Conservation (phyloP, 805 yeast genomes). For the Suhomyces pyralidae region DNA sequence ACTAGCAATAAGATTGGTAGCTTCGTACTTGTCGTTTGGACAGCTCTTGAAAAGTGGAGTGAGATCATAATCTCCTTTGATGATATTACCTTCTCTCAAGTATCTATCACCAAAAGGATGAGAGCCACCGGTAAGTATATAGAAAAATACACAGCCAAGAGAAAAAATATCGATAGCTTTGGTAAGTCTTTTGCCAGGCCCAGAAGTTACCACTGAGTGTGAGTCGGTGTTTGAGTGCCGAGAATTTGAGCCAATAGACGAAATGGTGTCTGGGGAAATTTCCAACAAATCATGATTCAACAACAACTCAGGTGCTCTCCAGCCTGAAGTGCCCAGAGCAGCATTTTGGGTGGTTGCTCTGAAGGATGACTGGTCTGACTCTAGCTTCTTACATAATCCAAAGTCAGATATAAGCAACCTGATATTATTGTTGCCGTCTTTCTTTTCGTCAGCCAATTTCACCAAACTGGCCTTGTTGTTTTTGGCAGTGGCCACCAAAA, state of each 20-base stretch:
- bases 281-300: slow-evolving; percentile 37
- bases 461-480: slow-evolving; percentile 20
- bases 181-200: slow-evolving; percentile 57
- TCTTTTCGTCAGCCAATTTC: background rate
- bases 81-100: slow-evolving; percentile 83
- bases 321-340: slow-evolving; percentile 91
- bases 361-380: slow-evolving; percentile 88
- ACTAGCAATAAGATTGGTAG: slow-evolving; percentile 62
- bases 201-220: slow-evolving; percentile 3
- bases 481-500: slow-evolving; percentile 73
- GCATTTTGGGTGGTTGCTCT: slow-evolving; percentile 89
- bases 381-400: slow-evolving; percentile 90
- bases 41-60: slow-evolving; percentile 42
- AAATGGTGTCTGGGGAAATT: slow-evolving; percentile 37
- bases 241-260: slow-evolving; percentile 22
- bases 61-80: slow-evolving; percentile 58
- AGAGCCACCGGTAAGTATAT: slow-evolving; percentile 72
- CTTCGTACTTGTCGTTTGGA: slow-evolving; percentile 53
- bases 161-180: slow-evolving; percentile 92
- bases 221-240: slow-evolving; percentile 11
- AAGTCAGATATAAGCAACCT: slow-evolving; percentile 89
- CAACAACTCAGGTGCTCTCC: slow-evolving; percentile 95
- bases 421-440: slow-evolving; percentile 23
- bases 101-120: slow-evolving; percentile 97
- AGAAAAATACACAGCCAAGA: slow-evolving; percentile 90